phyloP scores from a whole-genome alignment of 2,329 filamentous ascomycete genomes.

The Cladorrhinum sp. region DNA sequence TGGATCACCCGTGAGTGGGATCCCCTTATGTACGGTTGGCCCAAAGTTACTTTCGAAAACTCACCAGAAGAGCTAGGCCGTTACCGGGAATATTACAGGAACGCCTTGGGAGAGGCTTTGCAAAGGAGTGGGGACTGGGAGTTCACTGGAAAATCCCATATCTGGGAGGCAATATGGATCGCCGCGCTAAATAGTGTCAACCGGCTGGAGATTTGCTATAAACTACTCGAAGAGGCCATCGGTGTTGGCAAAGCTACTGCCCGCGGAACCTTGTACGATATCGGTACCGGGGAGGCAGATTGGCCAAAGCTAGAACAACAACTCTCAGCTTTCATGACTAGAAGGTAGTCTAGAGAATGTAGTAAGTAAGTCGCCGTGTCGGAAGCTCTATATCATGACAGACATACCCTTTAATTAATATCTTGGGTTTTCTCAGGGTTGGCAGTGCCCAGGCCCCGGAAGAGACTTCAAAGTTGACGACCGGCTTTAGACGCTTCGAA shows the following conservation, averaged over 20 bases:
- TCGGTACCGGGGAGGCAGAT: too few species aligned
- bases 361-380: too few species aligned
- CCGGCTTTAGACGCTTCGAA: too few species aligned
- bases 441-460: too few species aligned
- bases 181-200: conserved; percentile 2
- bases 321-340: too few species aligned
- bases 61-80: not conserved
- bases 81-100: conserved; percentile 9
- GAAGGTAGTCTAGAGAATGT: too few species aligned
- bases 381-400: too few species aligned
- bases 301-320: too few species aligned
- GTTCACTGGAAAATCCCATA: conserved; percentile 7
- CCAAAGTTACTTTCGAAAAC: conserved; percentile 20
- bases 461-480: too few species aligned
- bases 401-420: too few species aligned
- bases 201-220: conserved; percentile 10
- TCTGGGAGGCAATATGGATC: conserved; percentile 15
- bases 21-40: conserved; percentile 24
- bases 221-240: conserved; percentile 1
- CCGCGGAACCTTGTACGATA: too few species aligned
- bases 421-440: too few species aligned
- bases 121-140: conserved; percentile 4
- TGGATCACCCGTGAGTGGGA: conserved; percentile 16
- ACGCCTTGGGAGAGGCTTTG: conserved; percentile 5
- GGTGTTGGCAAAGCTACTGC: conserved; percentile 1